A percentile compares a stretch with the other conserved stretches of the same genome.
Evolutionary conservation across 208 protist genomes (phyloP).

Genomic region (Trypanosoma rangeli): DNA sequence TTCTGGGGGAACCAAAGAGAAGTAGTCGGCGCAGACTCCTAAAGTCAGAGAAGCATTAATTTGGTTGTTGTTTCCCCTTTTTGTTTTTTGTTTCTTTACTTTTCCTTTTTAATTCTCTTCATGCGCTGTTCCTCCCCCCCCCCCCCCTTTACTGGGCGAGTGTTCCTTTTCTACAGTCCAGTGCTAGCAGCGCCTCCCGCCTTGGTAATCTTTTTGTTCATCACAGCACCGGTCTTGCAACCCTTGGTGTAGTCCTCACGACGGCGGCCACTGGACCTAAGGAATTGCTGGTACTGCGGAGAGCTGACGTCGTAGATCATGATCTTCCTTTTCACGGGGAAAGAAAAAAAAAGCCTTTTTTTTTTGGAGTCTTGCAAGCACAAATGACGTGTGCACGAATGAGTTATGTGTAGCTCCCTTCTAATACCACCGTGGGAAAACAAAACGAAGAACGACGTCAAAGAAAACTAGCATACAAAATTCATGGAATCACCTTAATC

Average conservation of each 20-base stretch:
- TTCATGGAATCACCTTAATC: not conserved
- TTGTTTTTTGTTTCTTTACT: no score
- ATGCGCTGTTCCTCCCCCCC: no score
- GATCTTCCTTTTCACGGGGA: conserved; percentile 9
- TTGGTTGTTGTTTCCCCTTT: no score
- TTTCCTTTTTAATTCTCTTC: conserved; percentile 11
- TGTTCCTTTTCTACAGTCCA: conserved; percentile 57
- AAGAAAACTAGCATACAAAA: not conserved
- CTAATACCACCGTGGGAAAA: not conserved
- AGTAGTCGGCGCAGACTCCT: not conserved
- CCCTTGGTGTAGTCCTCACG: conserved; percentile 88
- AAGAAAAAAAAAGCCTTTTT: not conserved
- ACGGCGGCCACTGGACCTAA: conserved; percentile 89
- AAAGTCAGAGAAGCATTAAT: not conserved
- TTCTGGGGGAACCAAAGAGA: no score
- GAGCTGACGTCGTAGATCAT: conserved; percentile 95
- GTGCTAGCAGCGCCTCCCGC: conserved; percentile 87
- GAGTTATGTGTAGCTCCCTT: not conserved
- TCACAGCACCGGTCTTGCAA: conserved; percentile 36
- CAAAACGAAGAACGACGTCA: not conserved
- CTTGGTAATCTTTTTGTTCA: conserved; percentile 83
- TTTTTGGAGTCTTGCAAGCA: not conserved
- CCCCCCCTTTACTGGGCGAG: not conserved
- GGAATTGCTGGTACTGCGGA: conserved; percentile 93
- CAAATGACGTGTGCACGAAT: not conserved